Base-by-base conservation (phyloP, 1,139 yeast species). In the Zygoascus meyerae region DNA sequence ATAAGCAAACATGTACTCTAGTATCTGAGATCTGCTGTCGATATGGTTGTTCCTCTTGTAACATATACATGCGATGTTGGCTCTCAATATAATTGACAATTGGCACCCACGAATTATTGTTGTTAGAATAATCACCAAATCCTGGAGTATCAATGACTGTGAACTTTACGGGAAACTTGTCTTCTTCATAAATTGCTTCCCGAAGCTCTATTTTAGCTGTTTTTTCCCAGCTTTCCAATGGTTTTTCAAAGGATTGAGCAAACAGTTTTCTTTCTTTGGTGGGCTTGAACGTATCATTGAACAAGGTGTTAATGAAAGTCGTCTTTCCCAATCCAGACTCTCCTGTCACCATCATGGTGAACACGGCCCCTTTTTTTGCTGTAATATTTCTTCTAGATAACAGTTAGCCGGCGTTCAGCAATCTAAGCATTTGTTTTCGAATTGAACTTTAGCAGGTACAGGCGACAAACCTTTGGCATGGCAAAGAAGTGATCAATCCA, bases 321-420 rank as follows among this genome's bases (percentile, higher is more conserved):
- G 95, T 83, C 65, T 89, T 66, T 52, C 97, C 97, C 45, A 87
- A 71, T 4, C 96, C 96, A 47, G 90, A 80, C 67, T 87, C 96
- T 57, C 97, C 97, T 36, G 87, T 89, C 26, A 87, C 85, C 95
- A 89, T 86, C 55, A 89, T 57, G 38, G 95, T 87, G 71, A 87
- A 85, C n/a, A 80, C 76, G 49, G 90, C 85, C 32, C 95, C 95
- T 57, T 79, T 74, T 53, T 83, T 81, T 52, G 89, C 81, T 44
- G 85, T 86, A 55, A 84, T 81, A 63, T 82, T 84, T 66, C 83
- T 84, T 65, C 86, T 77, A 48, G 17, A 36, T 21, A 32, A 41
- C 6, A 16, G 36, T 14, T 34, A 7, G 15, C 15, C 29, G 5
- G 5, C 30, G 29, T 18, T 16, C 26, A 7, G 26, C 4, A 21